Base-by-base conservation (phyloP, 2,329 filamentous ascomycete species). In the Fusarium sp. region DNA sequence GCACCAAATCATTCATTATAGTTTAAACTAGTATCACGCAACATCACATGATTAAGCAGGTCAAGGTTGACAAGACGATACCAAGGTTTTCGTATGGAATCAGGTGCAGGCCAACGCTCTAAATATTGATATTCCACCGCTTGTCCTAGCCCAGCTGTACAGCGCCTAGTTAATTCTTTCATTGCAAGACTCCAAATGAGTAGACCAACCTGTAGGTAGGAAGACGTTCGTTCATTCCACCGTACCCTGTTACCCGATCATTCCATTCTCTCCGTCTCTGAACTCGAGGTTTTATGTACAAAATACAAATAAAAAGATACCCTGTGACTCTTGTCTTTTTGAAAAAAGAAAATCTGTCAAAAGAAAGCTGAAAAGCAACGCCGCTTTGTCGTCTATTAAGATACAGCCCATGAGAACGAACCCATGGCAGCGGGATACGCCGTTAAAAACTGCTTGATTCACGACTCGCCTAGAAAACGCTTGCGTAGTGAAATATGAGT, bases 121-220 rank as follows among this genome's bases (percentile, higher is more conserved):
- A 42, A 42, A 42, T 58, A 62, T 66, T 60, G 40, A 48, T 23
- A 54, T 59, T 51, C 52, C 50, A 53, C 36, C 63, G 60, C 36
- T 34, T 68, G 47, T 56, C 69, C 46, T 69, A 54, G 43, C 51
- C 68, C 48, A 66, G 57, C 60, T 62, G 66, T 63, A 61, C 60
- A 71, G 65, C 61, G 47, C 52, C 58, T 50, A 43, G 26, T 55
- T 55, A 43, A 28, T 55, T 55, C 59, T 62, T 60, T 63, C 59
- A 40, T 55, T 32, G 53, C 60, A 63, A 62, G 56, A 70, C 56
- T 64, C 55, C 60, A 64, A 56, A 52, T 32, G 57, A 48, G 48
- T 48, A 62, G 51, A 60, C 58, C 65, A 58, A 53, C 56, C 23
- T 58, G 32, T 32, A 43, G 26, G 54, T 21, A 48, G 55, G 32